Conservation (phyloP, 768 basidiomycete species). For the Boletus tomentosulus region DNA sequence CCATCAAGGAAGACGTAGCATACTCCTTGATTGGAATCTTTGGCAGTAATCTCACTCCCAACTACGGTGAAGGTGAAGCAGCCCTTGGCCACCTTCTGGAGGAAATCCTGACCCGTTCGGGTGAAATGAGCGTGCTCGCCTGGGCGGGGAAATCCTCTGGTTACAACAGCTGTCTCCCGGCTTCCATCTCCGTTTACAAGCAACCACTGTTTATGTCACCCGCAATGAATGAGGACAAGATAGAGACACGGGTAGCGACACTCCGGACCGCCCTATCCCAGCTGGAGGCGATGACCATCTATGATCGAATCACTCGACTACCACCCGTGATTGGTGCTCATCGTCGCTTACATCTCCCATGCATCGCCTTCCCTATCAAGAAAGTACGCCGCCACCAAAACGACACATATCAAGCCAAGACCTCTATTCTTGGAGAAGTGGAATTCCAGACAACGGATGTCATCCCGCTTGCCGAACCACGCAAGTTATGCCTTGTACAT, state of each 20-base stretch:
- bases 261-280: background rate
- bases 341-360: conserved; percentile 9
- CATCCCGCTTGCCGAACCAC: conserved; percentile 1
- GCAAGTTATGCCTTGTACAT: conserved; percentile 7
- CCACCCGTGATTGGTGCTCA: conserved; percentile 5
- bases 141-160: conserved; percentile 4
- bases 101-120: conserved; percentile 3
- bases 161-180: conserved; percentile 8
- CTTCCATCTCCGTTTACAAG: conserved; percentile 3
- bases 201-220: background rate
- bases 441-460: conserved; percentile 4
- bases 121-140: conserved; percentile 2
- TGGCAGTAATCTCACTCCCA: conserved; percentile 2
- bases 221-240: background rate
- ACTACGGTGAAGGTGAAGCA: conserved; percentile 9
- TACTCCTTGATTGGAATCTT: conserved; percentile 9
- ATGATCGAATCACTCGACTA: conserved; percentile 4
- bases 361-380: conserved; percentile 8
- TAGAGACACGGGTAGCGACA: background rate
- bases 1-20: conserved; percentile 5
- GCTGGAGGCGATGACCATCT: conserved; percentile 1
- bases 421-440: conserved; percentile 6
- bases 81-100: conserved; percentile 10
- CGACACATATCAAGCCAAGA: conserved; percentile 4
- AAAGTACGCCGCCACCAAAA: background rate